These are phyloP conservation scores for Conringia planisiliqua DNA, from an alignment of 345 rosid genomes.

Conservation along the genomic window DNA sequence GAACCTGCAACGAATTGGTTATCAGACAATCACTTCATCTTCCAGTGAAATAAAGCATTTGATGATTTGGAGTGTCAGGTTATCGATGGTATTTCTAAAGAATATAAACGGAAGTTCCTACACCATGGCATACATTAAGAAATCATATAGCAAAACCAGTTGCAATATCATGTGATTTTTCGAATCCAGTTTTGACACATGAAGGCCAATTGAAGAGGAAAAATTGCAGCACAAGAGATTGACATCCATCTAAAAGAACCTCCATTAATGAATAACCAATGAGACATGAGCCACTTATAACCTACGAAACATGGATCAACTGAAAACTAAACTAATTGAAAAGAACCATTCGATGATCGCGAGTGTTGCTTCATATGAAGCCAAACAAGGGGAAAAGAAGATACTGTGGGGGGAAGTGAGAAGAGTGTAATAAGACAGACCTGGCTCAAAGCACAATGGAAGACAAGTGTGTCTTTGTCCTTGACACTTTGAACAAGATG, in stretches of 20 bases:
- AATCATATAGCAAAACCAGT: neutral
- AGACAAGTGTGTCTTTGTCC: constrained; percentile 92
- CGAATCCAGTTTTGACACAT: neutral
- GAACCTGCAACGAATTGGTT: constrained; percentile 53
- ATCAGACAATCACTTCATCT: constrained; percentile 1
- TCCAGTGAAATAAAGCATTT: neutral
- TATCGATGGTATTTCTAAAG: too few relatives aligned
- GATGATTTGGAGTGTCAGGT: neutral
- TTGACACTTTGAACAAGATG: constrained; percentile 67
- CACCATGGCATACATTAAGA: neutral
- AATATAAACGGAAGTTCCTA: neutral
- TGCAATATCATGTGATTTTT: neutral
- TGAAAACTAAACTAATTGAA: neutral
- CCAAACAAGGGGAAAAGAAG: neutral
- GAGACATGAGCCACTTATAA: neutral
- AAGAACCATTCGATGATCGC: neutral
- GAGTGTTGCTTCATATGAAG: neutral
- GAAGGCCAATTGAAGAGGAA: neutral
- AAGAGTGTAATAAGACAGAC: constrained; percentile 28
- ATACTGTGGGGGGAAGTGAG: neutral
- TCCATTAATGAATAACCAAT: neutral
- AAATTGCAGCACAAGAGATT: neutral
- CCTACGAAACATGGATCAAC: neutral
- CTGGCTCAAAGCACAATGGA: constrained; percentile 98
- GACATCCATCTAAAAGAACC: neutral